phyloP scores from a whole-genome alignment of 768 basidiomycete genomes.

The Neoboletus subvelutipes region DNA sequence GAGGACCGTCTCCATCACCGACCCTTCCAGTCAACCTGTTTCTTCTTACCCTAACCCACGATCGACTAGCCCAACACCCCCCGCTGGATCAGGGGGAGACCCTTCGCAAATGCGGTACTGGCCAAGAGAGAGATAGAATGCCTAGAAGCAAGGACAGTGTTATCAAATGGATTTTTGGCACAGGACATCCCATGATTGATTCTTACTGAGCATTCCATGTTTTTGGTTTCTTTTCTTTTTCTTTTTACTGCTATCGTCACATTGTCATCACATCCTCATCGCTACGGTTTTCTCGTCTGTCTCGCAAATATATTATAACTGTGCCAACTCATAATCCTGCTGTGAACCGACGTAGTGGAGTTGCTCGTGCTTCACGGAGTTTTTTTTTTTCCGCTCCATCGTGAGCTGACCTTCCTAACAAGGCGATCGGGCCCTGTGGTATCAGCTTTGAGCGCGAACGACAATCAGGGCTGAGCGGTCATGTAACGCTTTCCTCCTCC shows the following conservation, averaged over 20 bases:
- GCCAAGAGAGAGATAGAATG: constrained; percentile 21
- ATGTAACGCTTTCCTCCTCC: too few relatives aligned
- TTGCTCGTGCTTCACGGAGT: constrained; percentile 22
- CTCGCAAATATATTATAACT: constrained; percentile 20
- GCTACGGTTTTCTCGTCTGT: constrained; percentile 9
- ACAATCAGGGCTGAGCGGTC: constrained; percentile 19
- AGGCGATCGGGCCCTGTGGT: constrained; percentile 17
- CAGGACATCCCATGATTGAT: constrained; percentile 10
- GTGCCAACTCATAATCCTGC: constrained; percentile 10
- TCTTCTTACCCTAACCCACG: constrained; percentile 28
- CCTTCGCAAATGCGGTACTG: constrained; percentile 31
- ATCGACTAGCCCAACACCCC: constrained; percentile 24
- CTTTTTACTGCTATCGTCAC: constrained; percentile 10
- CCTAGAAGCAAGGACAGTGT: constrained; percentile 8
- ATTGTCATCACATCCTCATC: constrained; percentile 11
- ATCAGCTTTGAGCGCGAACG: background rate
- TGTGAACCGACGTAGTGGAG: constrained; percentile 4
- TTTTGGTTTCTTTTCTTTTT: background rate
- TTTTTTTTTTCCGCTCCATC: constrained; percentile 8
- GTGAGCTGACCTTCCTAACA: constrained; percentile 18
- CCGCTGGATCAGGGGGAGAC: constrained; percentile 28
- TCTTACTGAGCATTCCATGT: constrained; percentile 1
- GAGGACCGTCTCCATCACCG: constrained; percentile 15
- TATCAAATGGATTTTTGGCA: constrained; percentile 16
- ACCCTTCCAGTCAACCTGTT: constrained; percentile 25